A percentile compares a stretch with the other conserved stretches of the same genome.
phyloP scores from a whole-genome alignment of 2,329 filamentous ascomycete species.

The Exophiala dermatitidis region DNA sequence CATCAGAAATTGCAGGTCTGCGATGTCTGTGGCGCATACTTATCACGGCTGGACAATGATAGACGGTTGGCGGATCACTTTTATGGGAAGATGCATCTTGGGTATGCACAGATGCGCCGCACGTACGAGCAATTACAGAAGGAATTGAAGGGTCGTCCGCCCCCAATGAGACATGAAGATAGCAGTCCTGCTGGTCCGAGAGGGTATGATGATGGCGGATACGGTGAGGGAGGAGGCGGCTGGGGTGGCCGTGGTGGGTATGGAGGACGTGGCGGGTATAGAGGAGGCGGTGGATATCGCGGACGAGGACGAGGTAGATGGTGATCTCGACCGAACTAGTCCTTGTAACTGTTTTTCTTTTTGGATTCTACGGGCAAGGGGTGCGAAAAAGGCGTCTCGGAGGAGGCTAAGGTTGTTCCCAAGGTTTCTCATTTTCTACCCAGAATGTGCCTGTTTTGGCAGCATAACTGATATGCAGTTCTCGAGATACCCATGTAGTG shows the following conservation, averaged over 20 bases:
- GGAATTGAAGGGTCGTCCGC: slow-evolving; percentile 68
- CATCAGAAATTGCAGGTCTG: slow-evolving; percentile 98
- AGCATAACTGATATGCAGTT: background rate
- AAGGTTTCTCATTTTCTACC: background rate
- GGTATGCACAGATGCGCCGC: slow-evolving; percentile 96
- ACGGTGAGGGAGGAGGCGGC: slow-evolving; percentile 47
- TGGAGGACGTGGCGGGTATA: slow-evolving; percentile 37
- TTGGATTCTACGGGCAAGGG: background rate
- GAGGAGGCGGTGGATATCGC: slow-evolving; percentile 33
- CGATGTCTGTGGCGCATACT: slow-evolving; percentile 94
- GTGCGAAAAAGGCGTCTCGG: background rate
- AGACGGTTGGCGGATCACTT: slow-evolving; percentile 91
- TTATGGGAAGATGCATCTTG: slow-evolving; percentile 98
- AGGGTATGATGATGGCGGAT: slow-evolving; percentile 43
- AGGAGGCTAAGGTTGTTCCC: background rate
- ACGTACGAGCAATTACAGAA: slow-evolving; percentile 80
- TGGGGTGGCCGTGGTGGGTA: slow-evolving; percentile 45
- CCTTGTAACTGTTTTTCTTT: background rate
- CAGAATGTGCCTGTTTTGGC: background rate
- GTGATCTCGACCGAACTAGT: slow-evolving; percentile 1
- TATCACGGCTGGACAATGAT: slow-evolving; percentile 89
- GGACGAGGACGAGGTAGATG: slow-evolving; percentile 25
- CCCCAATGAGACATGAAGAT: slow-evolving; percentile 46
- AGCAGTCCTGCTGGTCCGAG: slow-evolving; percentile 34
- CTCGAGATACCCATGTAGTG: slow-evolving; percentile 6